These are phyloP conservation scores for Sordariomycetes sp. DNA, from an alignment of 2,329 filamentous ascomycete species.

Conservation along the genomic window DNA sequence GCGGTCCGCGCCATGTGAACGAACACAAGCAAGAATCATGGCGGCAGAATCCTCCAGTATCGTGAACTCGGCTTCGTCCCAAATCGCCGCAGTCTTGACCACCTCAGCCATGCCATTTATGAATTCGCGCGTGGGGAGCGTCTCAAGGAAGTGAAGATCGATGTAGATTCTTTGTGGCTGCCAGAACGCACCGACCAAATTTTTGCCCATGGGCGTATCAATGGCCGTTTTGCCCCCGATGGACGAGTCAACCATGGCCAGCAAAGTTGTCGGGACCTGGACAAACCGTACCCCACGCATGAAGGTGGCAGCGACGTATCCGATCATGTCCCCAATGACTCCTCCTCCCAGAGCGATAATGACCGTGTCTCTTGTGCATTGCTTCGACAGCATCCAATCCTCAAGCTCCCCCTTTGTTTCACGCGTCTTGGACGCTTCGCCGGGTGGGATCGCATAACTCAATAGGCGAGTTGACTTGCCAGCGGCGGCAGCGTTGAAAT, in stretches of 20 bases:
- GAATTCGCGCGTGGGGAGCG: slow-evolving; percentile 82
- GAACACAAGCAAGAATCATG: slow-evolving; percentile 49
- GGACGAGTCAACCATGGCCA: slow-evolving; percentile 97
- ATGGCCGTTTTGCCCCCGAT: slow-evolving; percentile 98
- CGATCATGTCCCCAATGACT: slow-evolving; percentile 96
- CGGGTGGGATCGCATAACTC: slow-evolving; percentile 78
- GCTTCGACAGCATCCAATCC: slow-evolving; percentile 89
- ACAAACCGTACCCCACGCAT: slow-evolving; percentile 97
- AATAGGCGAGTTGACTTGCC: slow-evolving; percentile 55
- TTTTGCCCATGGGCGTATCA: slow-evolving; percentile 92
- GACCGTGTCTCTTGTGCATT: slow-evolving; percentile 91
- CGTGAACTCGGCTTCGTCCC: slow-evolving; percentile 80
- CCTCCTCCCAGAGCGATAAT: slow-evolving; percentile 91
- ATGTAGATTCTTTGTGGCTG: slow-evolving; percentile 92
- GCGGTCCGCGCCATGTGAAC: slow-evolving; percentile 35
- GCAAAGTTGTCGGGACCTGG: slow-evolving; percentile 87
- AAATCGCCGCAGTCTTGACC: slow-evolving; percentile 94
- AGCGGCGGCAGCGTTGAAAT: slow-evolving; percentile 19
- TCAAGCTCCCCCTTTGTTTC: slow-evolving; percentile 93
- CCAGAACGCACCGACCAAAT: slow-evolving; percentile 93
- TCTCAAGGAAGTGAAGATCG: slow-evolving; percentile 84
- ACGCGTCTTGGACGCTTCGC: slow-evolving; percentile 87
- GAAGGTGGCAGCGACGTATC: slow-evolving; percentile 94
- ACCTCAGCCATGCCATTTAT: slow-evolving; percentile 99
- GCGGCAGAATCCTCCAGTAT: slow-evolving; percentile 74